phyloP scores from a whole-genome alignment of 148 eudicot species.

The Rhododendron griersonianum region DNA sequence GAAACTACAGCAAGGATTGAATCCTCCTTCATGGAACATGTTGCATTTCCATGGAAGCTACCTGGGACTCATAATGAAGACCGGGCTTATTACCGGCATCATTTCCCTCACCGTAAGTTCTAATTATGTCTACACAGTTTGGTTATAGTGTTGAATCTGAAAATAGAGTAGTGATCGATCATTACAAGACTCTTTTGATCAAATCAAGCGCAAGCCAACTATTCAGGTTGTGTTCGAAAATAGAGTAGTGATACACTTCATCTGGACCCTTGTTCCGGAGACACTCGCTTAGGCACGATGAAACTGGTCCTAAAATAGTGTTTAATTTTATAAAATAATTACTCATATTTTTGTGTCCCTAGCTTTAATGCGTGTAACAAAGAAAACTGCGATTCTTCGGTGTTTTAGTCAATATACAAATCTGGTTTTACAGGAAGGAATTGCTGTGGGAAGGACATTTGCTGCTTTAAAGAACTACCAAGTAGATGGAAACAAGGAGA shows the following conservation, averaged over 20 bases:
- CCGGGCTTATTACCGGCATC: slow-evolving; percentile 60
- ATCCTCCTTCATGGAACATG: slow-evolving; percentile 68
- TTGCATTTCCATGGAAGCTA: slow-evolving; percentile 44
- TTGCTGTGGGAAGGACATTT: slow-evolving; percentile 74
- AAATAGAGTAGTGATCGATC: background rate
- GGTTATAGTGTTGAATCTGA: background rate
- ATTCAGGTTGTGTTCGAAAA: background rate
- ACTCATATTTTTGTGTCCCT: background rate
- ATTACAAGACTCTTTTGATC: background rate
- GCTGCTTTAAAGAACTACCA: slow-evolving; percentile 57
- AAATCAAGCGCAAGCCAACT: background rate
- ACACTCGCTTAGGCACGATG: background rate
- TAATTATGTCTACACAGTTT: background rate
- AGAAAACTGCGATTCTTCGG: background rate
- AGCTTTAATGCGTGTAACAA: background rate
- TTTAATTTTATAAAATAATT: background rate
- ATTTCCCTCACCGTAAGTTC: slow-evolving; percentile 57
- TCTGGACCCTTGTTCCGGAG: background rate
- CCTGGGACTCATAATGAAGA: slow-evolving; percentile 47
- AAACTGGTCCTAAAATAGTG: background rate
- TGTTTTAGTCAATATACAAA: background rate
- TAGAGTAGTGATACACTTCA: background rate
- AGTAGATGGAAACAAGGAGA: slow-evolving; percentile 75
- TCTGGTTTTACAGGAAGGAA: slow-evolving; percentile 47
- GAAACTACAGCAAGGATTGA: slow-evolving; percentile 50